Conservation (phyloP, 1,284 basidiomycete genomes). For the Cryptococcus sp. region DNA sequence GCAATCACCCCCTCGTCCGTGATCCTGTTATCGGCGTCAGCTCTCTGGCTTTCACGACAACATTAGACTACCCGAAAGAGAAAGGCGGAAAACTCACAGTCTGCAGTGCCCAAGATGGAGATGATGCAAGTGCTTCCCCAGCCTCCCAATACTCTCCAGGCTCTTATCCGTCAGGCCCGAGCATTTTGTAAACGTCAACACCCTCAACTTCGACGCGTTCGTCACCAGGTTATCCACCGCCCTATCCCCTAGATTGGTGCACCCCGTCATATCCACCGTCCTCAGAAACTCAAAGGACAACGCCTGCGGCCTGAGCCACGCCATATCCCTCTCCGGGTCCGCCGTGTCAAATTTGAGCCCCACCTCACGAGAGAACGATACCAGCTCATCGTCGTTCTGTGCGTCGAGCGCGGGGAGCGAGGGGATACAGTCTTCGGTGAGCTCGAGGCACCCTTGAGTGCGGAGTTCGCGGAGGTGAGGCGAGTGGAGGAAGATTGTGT, state of each 20-base stretch:
- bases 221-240: constrained; percentile 85
- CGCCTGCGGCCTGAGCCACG: constrained; percentile 23
- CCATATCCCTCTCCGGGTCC: constrained; percentile 10
- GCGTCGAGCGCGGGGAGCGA: constrained; percentile 54
- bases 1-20: constrained; percentile 84
- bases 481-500: constrained; percentile 78
- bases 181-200: constrained; percentile 91
- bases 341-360: neutral
- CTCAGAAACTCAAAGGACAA: constrained; percentile 70
- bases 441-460: constrained; percentile 70
- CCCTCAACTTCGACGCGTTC: constrained; percentile 85
- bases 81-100: constrained; percentile 46
- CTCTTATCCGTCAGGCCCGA: constrained; percentile 76
- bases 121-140: constrained; percentile 91
- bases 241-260: constrained; percentile 76
- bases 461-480: constrained; percentile 86
- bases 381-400: constrained; percentile 16
- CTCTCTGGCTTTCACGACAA: neutral
- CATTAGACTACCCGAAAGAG: neutral
- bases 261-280: constrained; percentile 85
- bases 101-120: constrained; percentile 90
- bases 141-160: constrained; percentile 76
- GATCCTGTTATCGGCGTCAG: constrained; percentile 57
- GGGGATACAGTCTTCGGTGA: constrained; percentile 87
- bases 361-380: neutral